Evolutionary conservation across 306 rosid species (phyloP).

Genomic region (Quercus cerris): DNA sequence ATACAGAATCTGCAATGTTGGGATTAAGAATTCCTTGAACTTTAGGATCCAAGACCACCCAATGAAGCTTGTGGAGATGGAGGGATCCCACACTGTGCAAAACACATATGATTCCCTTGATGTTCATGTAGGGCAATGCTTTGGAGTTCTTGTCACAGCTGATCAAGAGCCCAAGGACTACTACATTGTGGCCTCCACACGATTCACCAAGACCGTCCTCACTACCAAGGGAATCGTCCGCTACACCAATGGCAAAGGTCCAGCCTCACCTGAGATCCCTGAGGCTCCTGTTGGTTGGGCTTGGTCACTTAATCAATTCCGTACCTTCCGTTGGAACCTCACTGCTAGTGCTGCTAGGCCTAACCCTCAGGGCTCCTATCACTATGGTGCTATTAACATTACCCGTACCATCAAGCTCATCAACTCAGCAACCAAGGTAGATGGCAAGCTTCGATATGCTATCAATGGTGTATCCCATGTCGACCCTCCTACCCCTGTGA

Average conservation of each 20-base stretch:
- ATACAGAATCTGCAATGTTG: conserved; percentile 71
- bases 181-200: conserved; percentile 64
- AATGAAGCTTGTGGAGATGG: conserved; percentile 72
- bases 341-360: conserved; percentile 96
- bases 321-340: conserved; percentile 81
- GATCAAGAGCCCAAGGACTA: conserved; percentile 65
- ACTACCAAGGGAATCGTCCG: conserved; percentile 51
- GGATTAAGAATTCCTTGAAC: conserved; percentile 63
- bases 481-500: conserved; percentile 57
- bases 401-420: conserved; percentile 62
- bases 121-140: conserved; percentile 72
- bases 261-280: conserved; percentile 47
- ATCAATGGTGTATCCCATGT: conserved; percentile 67
- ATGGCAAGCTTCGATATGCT: conserved; percentile 68
- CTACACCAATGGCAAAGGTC: conserved; percentile 50
- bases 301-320: conserved; percentile 86
- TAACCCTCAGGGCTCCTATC: conserved; percentile 87
- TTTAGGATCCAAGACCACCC: conserved; percentile 71
- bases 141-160: conserved; percentile 60
- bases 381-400: conserved; percentile 70
- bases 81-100: conserved; percentile 83
- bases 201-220: conserved; percentile 50
- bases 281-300: conserved; percentile 79
- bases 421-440: conserved; percentile 37
- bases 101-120: conserved; percentile 68